Conservation (phyloP, 805 yeast species). For the Metschnikowia gruessii region DNA sequence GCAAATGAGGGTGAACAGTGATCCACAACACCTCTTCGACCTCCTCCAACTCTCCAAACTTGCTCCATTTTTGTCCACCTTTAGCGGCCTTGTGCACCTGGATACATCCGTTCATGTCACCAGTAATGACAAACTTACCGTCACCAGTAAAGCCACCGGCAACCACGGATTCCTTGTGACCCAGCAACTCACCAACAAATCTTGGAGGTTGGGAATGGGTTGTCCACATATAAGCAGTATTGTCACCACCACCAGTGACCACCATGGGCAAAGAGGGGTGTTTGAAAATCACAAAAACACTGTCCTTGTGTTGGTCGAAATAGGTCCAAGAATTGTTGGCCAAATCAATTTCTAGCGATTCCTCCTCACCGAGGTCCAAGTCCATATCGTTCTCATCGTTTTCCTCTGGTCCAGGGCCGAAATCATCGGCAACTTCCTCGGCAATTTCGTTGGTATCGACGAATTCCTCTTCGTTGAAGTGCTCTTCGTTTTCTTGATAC, state of each 20-base stretch:
- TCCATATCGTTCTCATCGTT: constrained; percentile 43
- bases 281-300: constrained; percentile 73
- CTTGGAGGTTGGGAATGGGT: constrained; percentile 83
- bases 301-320: constrained; percentile 87
- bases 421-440: constrained; percentile 29
- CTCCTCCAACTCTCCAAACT: constrained; percentile 70
- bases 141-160: constrained; percentile 80
- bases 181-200: constrained; percentile 69
- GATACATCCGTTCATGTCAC: constrained; percentile 91
- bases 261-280: constrained; percentile 86
- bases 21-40: constrained; percentile 90
- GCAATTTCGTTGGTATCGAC: constrained; percentile 45
- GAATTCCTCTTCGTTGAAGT: constrained; percentile 29
- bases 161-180: constrained; percentile 86
- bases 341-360: constrained; percentile 74
- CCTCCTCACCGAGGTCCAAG: constrained; percentile 26
- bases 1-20: constrained; percentile 70
- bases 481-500: constrained; percentile 12
- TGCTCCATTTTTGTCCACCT: constrained; percentile 81
- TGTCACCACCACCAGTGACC: constrained; percentile 95
- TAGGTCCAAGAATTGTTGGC: constrained; percentile 85
- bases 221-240: constrained; percentile 87
- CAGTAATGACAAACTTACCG: constrained; percentile 80
- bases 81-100: constrained; percentile 67
- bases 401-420: constrained; percentile 35